Conservation (phyloP, 108 stramenopile species). For the Stephanodiscus triporus region DNA sequence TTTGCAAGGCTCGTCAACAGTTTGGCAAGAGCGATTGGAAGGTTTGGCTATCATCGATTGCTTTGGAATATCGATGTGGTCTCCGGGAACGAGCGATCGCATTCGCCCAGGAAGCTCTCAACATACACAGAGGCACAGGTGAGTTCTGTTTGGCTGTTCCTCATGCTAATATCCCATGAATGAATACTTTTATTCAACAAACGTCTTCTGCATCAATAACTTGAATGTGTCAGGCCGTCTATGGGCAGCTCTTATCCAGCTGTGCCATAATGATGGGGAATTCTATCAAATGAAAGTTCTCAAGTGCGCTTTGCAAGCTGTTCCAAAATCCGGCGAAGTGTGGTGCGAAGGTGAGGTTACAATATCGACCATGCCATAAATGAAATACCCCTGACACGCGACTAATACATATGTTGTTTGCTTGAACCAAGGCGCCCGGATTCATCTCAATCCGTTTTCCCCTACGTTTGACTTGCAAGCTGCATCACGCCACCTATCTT, state of each 20-base stretch:
- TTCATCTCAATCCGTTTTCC: slow-evolving; percentile 85
- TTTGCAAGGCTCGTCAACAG: slow-evolving; percentile 79
- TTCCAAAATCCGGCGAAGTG: slow-evolving; percentile 98
- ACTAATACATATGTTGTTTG: neutral
- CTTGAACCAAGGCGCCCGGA: slow-evolving; percentile 50
- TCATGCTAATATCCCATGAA: neutral
- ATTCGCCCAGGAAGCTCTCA: slow-evolving; percentile 79
- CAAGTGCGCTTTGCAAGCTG: slow-evolving; percentile 85
- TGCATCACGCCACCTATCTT: slow-evolving; percentile 82
- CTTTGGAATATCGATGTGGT: slow-evolving; percentile 86
- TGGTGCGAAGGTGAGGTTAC: slow-evolving; percentile 91
- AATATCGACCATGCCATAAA: neutral
- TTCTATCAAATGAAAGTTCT: slow-evolving; percentile 72
- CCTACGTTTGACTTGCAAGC: slow-evolving; percentile 80
- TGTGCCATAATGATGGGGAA: slow-evolving; percentile 85
- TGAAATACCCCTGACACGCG: neutral
- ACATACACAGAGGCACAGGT: slow-evolving; percentile 84
- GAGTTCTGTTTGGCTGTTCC: slow-evolving; percentile 2
- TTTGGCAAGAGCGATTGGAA: slow-evolving; percentile 92
- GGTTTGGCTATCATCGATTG: slow-evolving; percentile 92
- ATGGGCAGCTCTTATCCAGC: slow-evolving; percentile 96
- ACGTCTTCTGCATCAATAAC: neutral
- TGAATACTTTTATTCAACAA: neutral
- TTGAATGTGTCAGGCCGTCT: slow-evolving; percentile 69
- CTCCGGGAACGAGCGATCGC: slow-evolving; percentile 60